These are phyloP conservation scores for Pseudopyricularia javanii DNA, from an alignment of 2,329 filamentous ascomycete genomes.

Conservation along the genomic window DNA sequence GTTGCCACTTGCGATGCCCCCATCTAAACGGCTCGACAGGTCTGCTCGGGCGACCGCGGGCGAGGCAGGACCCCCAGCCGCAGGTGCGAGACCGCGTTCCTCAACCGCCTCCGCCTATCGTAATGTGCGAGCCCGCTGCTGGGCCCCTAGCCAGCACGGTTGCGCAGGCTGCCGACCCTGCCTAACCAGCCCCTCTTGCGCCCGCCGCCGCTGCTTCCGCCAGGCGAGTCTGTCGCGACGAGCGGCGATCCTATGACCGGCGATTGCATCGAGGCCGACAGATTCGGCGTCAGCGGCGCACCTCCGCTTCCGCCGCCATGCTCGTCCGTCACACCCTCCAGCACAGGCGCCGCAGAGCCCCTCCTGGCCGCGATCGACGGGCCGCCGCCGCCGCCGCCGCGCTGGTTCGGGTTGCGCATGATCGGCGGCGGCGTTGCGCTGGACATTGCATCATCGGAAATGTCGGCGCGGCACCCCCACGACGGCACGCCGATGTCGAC, in stretches of 20 bases:
- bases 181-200: constrained; percentile 17
- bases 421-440: constrained; percentile 47
- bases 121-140: background rate
- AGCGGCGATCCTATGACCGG: background rate
- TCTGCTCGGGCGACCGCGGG: background rate
- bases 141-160: constrained; percentile 11
- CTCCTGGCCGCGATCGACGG: background rate
- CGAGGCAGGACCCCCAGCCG: background rate
- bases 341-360: background rate
- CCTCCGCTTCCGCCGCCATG: background rate
- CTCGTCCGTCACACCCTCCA: background rate
- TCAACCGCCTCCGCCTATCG: background rate
- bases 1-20: background rate
- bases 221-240: background rate
- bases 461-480: constrained; percentile 21
- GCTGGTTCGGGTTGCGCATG: constrained; percentile 24
- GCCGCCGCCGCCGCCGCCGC: background rate
- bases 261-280: background rate
- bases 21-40: background rate
- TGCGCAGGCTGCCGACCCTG: constrained; percentile 16
- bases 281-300: background rate
- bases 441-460: constrained; percentile 26
- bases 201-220: constrained; percentile 8
- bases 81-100: background rate
- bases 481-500: constrained; percentile 23